These are phyloP conservation scores for Cercis canadensis DNA, from an alignment of 306 rosid species.

Conservation along the genomic window DNA sequence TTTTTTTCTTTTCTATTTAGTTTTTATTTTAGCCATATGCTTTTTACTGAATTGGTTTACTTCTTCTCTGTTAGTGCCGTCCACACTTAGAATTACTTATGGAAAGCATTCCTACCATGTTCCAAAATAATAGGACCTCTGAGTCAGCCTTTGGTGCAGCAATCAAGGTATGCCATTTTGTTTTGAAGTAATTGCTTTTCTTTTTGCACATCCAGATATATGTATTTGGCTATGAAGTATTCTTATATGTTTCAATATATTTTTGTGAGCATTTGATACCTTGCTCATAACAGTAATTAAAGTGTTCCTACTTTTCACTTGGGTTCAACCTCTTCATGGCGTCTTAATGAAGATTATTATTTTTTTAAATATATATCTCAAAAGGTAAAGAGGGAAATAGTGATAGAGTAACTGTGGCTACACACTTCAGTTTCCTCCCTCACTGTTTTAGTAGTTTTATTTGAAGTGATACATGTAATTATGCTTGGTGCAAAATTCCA, in stretches of 20 bases:
- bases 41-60: conserved; percentile 25
- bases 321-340: no score
- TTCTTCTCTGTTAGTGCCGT: conserved; percentile 71
- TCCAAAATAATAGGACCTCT: conserved; percentile 80
- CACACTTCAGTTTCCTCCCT: background rate
- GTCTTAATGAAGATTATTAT: background rate
- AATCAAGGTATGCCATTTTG: conserved; percentile 70
- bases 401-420: background rate
- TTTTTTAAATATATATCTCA: conserved; percentile 6
- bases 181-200: conserved; percentile 10
- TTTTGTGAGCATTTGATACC: background rate
- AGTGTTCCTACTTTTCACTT: background rate
- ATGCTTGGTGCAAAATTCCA: no score
- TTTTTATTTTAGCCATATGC: conserved; percentile 14
- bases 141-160: conserved; percentile 99
- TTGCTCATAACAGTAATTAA: background rate
- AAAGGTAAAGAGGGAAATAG: background rate
- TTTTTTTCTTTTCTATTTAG: conserved; percentile 31
- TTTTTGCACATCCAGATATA: background rate
- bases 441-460: no score
- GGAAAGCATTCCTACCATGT: conserved; percentile 91
- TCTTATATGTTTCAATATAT: background rate
- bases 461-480: no score
- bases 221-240: conserved; percentile 17
- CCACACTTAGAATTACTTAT: conserved; percentile 88